Base-by-base conservation (phyloP, 108 stramenopile species). In the Mediolabrus comicus region DNA sequence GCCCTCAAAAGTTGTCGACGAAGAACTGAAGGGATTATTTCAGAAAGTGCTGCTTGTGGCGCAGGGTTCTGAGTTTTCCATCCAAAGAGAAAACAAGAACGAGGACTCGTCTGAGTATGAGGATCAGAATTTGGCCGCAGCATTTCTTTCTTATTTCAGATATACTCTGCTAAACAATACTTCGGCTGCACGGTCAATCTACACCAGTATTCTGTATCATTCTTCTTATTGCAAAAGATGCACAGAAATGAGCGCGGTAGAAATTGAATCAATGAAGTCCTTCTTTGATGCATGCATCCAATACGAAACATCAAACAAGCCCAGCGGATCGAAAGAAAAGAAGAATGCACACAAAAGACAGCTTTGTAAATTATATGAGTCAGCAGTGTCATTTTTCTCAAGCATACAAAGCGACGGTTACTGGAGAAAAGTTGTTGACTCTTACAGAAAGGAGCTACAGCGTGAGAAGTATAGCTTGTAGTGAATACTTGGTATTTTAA, bases 21-120 rank as follows among this genome's bases (percentile, higher is more conserved):
- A 49, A 3, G 81, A 74, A 7, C 33, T 81, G n/a, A 60, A 52
- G 52, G 36, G 30, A 16, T 59, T 81, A 12, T 90, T 87, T 62
- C 79, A 94, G 43, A 77, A 77, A 53, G 60, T 94, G 38, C 65
- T 91, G 0, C 62, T 89, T 29, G 32, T 89, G 35, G 75, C 89
- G 4, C 83, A 85, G 32, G 71, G 83, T 49, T 66, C 28, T 31
- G 51, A 71, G 3, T 80, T 82, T 53, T 71, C 65, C 27, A 60
- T 55, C 32, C 53, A 57, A 10, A 0, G 9, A 16, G 46, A 29
- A n/a, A 38, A n/a, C 7, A 41, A 38, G 24, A 59, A 46, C 3
- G 65, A 55, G 33, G 33, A 14, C 28, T 22, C 17, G 41, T 12
- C 25, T 39, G 57, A 43, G 4, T 11, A 33, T 5, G 29, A n/a